These are phyloP conservation scores for Alternaria viburni DNA, from an alignment of 2,329 filamentous ascomycete genomes.

Conservation along the genomic window DNA sequence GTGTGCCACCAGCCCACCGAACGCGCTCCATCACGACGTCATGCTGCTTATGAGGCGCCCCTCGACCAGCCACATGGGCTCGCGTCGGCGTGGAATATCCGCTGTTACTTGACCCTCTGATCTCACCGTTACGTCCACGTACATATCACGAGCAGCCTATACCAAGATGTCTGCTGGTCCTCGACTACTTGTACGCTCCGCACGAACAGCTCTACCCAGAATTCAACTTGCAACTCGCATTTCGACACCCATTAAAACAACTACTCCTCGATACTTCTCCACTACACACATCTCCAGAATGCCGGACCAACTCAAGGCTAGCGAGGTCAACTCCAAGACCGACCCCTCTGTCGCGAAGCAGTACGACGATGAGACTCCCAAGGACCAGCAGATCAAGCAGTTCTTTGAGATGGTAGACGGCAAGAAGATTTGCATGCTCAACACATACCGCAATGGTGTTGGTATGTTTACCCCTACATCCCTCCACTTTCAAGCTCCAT, in stretches of 20 bases:
- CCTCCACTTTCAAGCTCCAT: background rate
- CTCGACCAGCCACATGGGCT: conserved; percentile 6
- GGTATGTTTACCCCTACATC: conserved; percentile 32
- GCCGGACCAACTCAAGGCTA: conserved; percentile 51
- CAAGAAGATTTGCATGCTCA: conserved; percentile 54
- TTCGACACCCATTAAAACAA: background rate
- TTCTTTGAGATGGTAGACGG: conserved; percentile 56
- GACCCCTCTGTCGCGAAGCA: conserved; percentile 59
- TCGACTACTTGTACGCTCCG: conserved; percentile 24
- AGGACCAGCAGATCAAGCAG: conserved; percentile 55
- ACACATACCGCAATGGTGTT: conserved; percentile 50
- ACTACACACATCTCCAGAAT: conserved; percentile 45
- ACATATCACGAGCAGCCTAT: conserved; percentile 2
- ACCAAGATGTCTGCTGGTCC: conserved; percentile 19
- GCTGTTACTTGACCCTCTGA: conserved; percentile 18
- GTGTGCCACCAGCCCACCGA: conserved; percentile 12
- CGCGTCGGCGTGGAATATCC: background rate
- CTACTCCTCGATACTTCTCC: conserved; percentile 22
- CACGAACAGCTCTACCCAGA: background rate
- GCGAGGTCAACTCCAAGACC: conserved; percentile 51
- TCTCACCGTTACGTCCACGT: conserved; percentile 28
- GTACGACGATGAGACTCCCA: conserved; percentile 53
- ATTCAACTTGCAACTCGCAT: conserved; percentile 7
- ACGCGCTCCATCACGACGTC: conserved; percentile 23
- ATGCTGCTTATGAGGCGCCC: conserved; percentile 17